phyloP scores from a whole-genome alignment of 2,329 filamentous ascomycete genomes.

The Colletotrichum acutatum region DNA sequence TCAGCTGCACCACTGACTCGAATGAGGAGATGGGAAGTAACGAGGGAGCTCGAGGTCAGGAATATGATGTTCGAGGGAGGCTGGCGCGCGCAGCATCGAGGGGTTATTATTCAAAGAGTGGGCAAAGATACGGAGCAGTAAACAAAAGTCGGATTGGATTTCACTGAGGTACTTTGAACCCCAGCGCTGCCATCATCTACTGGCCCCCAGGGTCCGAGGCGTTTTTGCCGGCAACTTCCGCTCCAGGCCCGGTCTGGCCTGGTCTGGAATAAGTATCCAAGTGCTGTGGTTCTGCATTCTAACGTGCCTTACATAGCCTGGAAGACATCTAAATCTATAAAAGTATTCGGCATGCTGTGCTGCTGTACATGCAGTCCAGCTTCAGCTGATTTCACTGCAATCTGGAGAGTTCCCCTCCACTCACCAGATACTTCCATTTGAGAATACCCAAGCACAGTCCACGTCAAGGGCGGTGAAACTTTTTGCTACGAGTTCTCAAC shows the following conservation, averaged over 20 bases:
- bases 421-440: neutral
- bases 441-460: neutral
- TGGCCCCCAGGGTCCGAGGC: conserved; percentile 19
- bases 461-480: conserved; percentile 14
- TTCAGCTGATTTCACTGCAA: conserved; percentile 12
- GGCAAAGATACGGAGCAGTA: conserved; percentile 32
- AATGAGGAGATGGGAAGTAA: conserved; percentile 17
- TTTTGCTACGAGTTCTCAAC: neutral
- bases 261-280: neutral
- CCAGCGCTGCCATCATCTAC: conserved; percentile 24
- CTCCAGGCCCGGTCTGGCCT: conserved; percentile 3
- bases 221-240: conserved; percentile 33
- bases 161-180: conserved; percentile 17
- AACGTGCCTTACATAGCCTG: neutral
- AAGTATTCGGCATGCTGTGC: neutral
- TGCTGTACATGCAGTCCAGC: neutral
- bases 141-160: conserved; percentile 35
- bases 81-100: conserved; percentile 32
- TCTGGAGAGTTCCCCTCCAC: neutral
- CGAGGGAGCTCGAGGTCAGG: conserved; percentile 23
- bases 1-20: conserved; percentile 30
- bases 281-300: neutral
- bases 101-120: conserved; percentile 33
- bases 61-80: conserved; percentile 19
- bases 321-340: neutral